These are phyloP conservation scores for Talaromyces marneffei DNA, from an alignment of 2,329 filamentous ascomycete species.

Conservation along the genomic window DNA sequence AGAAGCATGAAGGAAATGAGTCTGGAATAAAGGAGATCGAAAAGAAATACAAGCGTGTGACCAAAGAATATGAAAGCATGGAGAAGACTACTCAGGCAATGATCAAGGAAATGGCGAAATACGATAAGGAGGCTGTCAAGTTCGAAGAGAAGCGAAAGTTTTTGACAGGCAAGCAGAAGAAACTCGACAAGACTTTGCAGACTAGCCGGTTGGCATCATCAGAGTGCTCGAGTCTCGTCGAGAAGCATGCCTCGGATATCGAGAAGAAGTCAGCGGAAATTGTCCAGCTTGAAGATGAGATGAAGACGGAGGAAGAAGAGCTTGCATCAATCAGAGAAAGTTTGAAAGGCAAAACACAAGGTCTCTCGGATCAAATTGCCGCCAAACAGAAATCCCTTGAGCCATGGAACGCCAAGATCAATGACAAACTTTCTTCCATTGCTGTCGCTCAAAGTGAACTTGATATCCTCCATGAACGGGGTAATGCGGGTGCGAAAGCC, in stretches of 20 bases:
- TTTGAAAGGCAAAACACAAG: constrained; percentile 92
- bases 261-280: constrained; percentile 71
- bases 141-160: constrained; percentile 98
- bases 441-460: constrained; percentile 93
- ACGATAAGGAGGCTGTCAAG: constrained; percentile 95
- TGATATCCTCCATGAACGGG: constrained; percentile 82
- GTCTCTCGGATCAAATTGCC: constrained; percentile 86
- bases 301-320: constrained; percentile 74
- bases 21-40: constrained; percentile 85
- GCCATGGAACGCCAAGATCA: constrained; percentile 96
- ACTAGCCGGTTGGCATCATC: constrained; percentile 67
- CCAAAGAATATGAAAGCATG: constrained; percentile 73
- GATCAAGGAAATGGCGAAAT: constrained; percentile 80
- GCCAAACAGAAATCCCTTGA: constrained; percentile 89
- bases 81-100: constrained; percentile 76
- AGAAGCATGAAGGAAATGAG: constrained; percentile 86
- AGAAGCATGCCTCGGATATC: constrained; percentile 72
- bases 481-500: constrained; percentile 77
- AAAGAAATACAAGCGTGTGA: constrained; percentile 73
- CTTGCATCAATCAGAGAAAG: constrained; percentile 76
- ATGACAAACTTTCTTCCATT: constrained; percentile 88
- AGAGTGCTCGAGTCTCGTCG: constrained; percentile 71
- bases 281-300: constrained; percentile 65
- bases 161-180: constrained; percentile 81
- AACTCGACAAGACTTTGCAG: constrained; percentile 80